Percentiles rank a stretch among this genome's conserved stretches.
Conservation (phyloP, 2,329 filamentous ascomycete genomes). For the Alternaria consortialis region DNA sequence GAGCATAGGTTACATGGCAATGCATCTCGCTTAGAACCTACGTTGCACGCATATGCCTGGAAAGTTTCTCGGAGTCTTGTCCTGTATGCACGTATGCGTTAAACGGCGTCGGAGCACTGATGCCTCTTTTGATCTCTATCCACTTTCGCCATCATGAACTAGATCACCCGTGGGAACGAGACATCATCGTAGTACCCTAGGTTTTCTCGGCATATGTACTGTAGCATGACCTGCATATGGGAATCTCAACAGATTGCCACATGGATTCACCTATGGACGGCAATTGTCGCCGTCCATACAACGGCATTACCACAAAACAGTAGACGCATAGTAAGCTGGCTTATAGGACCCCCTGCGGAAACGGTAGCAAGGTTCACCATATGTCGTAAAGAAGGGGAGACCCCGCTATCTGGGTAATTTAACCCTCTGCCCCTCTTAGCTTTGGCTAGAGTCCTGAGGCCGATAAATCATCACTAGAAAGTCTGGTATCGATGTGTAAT, state of each 20-base stretch:
- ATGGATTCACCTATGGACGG: not conserved
- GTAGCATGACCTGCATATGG: constrained; percentile 4
- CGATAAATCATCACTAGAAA: not conserved
- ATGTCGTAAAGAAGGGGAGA: not conserved
- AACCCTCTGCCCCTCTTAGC: not conserved
- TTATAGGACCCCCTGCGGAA: constrained; percentile 2
- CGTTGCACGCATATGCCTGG: not conserved
- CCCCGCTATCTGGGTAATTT: not conserved
- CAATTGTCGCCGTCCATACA: not conserved
- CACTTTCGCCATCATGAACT: not conserved
- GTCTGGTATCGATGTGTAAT: constrained; percentile 10
- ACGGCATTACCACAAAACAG: not conserved
- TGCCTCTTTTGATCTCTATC: constrained; percentile 4
- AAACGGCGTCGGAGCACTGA: constrained; percentile 6
- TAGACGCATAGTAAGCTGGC: not conserved
- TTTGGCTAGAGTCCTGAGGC: not conserved
- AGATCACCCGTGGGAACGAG: not conserved
- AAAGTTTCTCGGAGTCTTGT: constrained; percentile 1
- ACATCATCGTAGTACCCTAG: not conserved
- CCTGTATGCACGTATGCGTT: constrained; percentile 1
- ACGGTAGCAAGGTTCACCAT: not conserved
- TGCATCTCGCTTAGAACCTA: not conserved
- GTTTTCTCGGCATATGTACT: not conserved
- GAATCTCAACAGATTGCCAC: constrained; percentile 3
- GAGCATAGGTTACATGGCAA: not conserved